phyloP scores from a whole-genome alignment of 768 basidiomycete species.

The Termitomyces sp. region DNA sequence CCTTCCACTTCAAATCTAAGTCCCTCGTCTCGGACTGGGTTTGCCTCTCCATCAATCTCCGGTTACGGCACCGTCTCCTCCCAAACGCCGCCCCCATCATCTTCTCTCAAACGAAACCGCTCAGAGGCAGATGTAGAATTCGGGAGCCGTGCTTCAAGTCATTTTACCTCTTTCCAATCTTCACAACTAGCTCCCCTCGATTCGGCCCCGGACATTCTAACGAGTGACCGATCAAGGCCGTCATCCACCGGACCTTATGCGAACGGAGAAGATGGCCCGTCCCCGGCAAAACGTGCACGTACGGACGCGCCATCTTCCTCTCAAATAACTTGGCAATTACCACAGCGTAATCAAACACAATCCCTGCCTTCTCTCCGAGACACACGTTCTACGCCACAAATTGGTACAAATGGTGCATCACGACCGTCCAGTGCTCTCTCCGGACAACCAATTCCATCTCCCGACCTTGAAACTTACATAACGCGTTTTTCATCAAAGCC shows the following conservation, averaged over 20 bases:
- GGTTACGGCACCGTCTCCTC: constrained; percentile 45
- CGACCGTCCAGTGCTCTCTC: constrained; percentile 41
- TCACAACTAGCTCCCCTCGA: constrained; percentile 21
- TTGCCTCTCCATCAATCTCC: constrained; percentile 49
- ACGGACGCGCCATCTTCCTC: constrained; percentile 40
- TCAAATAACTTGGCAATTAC: constrained; percentile 29
- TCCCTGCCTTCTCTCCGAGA: constrained; percentile 20
- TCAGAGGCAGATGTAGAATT: constrained; percentile 61
- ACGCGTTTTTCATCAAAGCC: constrained; percentile 70
- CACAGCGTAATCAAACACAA: constrained; percentile 26
- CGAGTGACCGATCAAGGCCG: constrained; percentile 43
- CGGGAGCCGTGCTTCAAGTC: constrained; percentile 18
- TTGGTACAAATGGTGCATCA: constrained; percentile 38
- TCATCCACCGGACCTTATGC: constrained; percentile 42
- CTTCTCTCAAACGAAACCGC: constrained; percentile 54
- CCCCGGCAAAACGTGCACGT: constrained; percentile 68
- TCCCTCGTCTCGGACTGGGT: constrained; percentile 38
- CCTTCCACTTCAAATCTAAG: constrained; percentile 66
- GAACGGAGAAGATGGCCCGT: constrained; percentile 59
- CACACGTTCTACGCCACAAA: constrained; percentile 22
- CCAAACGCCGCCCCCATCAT: constrained; percentile 44
- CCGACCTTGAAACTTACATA: constrained; percentile 39
- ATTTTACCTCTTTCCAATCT: constrained; percentile 15
- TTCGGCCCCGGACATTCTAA: constrained; percentile 36
- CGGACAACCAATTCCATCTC: constrained; percentile 25